phyloP scores from a whole-genome alignment of 768 basidiomycete genomes.

The Suillus alpinus region DNA sequence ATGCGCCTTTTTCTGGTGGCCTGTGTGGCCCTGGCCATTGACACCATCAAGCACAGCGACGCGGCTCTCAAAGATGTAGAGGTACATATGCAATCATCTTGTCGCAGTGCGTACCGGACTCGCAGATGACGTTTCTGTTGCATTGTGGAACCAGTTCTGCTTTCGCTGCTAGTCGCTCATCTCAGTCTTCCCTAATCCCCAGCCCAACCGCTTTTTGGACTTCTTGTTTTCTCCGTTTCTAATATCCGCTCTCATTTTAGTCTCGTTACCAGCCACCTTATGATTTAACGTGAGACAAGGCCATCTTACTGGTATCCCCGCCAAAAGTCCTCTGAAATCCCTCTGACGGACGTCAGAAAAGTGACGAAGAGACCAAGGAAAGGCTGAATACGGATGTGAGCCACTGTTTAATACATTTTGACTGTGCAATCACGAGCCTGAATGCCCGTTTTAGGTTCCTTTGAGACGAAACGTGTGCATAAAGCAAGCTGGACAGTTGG shows the following conservation, averaged over 20 bases:
- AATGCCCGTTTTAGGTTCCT: slow-evolving; percentile 87
- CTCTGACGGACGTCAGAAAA: slow-evolving; percentile 49
- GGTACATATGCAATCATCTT: no score
- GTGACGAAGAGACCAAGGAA: slow-evolving; percentile 43
- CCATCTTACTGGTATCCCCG: slow-evolving; percentile 67
- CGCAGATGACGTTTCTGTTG: background rate
- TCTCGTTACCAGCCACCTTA: no score
- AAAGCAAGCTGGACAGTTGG: background rate
- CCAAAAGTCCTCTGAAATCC: slow-evolving; percentile 72
- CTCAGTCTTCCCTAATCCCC: background rate
- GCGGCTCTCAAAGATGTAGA: no score
- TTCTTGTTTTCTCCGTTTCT: no score
- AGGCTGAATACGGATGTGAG: slow-evolving; percentile 46
- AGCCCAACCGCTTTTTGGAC: no score
- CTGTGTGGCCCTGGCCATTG: no score
- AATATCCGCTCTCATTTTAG: no score
- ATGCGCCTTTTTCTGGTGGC: no score
- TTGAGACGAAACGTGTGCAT: slow-evolving; percentile 12
- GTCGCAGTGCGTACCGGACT: background rate
- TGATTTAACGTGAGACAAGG: background rate
- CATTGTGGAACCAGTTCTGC: background rate
- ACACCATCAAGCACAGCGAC: no score
- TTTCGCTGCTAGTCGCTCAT: background rate
- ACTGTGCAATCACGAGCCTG: slow-evolving; percentile 48
- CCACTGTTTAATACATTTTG: background rate